Base-by-base conservation (phyloP, 345 rosid species). In the Odontarrhena argentea region DNA sequence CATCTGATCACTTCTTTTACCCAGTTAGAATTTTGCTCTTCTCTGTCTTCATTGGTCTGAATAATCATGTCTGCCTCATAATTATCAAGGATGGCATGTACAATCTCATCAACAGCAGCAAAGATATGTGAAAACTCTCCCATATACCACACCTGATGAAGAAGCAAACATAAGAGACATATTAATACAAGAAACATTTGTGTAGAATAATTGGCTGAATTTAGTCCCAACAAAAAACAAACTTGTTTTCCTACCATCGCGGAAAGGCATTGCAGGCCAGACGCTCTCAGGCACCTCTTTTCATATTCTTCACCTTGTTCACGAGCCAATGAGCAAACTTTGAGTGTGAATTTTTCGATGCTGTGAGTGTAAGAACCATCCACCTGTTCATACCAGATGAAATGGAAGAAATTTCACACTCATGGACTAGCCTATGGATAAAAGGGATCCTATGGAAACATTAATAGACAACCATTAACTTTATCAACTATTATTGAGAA, bases 1-100 rank as follows among this genome's bases (percentile, higher is more conserved):
- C 86, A 81, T 81, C 96, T 83, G 63, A 94, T 87, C 40, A 94
- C 98, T 84, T 89, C 99, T 68, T 91, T 87, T 14, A 94, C 91
- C 99, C 99, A 94, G 77, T 88, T 87, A 76, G 79, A 88, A 62
- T 82, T 92, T 13, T 79, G 68, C 66, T 82, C 96, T 42, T 69
- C 88, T 68, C 95, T 82, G 67, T 78, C 85, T 60, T 77, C 82
- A 51, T 78, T 73, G 24, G 74, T 72, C 77, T 80, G 87, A 43
- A 58, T 68, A 47, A 64, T 61, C 10, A 57, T 66, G 49, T 84
- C 79, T 1, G 85, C 77, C 78, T 82, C 93, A 52, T 94, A 94
- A 78, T 88, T 91, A 71, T 86, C 96, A 58, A 94, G 85, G 64
- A 80, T 81, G 53, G 82, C 91, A 67, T 79, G 83, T 61, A 87